phyloP scores from a whole-genome alignment of 73 alveolate genomes.

The Symbiodinium pilosum region DNA sequence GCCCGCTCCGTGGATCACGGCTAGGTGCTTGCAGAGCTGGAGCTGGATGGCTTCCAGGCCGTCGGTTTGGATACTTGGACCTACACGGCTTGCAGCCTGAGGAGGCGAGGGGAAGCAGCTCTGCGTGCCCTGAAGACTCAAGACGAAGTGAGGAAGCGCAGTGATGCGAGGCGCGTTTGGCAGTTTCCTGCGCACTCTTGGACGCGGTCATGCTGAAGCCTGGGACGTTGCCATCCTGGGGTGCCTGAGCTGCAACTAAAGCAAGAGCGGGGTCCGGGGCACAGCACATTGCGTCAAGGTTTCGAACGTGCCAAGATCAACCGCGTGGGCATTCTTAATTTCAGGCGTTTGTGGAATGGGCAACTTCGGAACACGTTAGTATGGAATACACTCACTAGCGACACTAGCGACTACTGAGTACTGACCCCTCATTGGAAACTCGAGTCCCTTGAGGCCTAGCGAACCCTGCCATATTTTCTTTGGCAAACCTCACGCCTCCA shows the following conservation, averaged over 20 bases:
- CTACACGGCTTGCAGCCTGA: constrained; percentile 49
- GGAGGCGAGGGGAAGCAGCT: not conserved
- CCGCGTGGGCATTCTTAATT: too few species aligned
- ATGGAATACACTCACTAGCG: too few species aligned
- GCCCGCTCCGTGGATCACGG: constrained; percentile 50
- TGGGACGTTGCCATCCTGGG: constrained; percentile 25
- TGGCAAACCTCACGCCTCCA: too few species aligned
- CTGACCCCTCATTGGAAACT: too few species aligned
- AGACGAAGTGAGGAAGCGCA: not conserved
- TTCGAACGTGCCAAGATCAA: not conserved
- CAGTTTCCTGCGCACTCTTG: constrained; percentile 68
- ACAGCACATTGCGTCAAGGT: not conserved
- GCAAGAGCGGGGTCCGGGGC: too few species aligned
- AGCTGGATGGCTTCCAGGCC: not conserved
- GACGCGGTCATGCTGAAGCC: constrained; percentile 19
- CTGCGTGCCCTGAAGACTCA: not conserved
- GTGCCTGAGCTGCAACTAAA: not conserved
- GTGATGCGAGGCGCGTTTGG: constrained; percentile 60
- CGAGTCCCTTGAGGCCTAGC: too few species aligned
- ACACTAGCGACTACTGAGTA: too few species aligned
- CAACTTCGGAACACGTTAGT: too few species aligned
- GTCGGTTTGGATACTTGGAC: not conserved
- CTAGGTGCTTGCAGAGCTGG: not conserved
- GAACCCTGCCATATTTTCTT: too few species aligned
- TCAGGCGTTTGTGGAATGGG: too few species aligned